Evolutionary conservation across 2,329 filamentous ascomycete species (phyloP), one percentile per base, ranked within the genome.

Genomic region (Claviceps purpurea): DNA sequence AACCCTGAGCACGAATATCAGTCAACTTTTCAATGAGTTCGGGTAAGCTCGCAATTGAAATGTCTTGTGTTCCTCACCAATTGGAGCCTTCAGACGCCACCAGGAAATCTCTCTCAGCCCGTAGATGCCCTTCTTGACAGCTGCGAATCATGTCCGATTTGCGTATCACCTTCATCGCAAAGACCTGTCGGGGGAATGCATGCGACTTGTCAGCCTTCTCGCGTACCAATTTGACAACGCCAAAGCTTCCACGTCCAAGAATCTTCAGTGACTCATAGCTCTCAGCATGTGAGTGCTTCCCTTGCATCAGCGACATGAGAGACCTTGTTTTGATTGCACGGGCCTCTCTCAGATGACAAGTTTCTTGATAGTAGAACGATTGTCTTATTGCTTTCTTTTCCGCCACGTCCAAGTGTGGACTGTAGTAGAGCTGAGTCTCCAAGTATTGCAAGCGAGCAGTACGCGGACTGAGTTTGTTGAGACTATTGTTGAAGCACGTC

Each of bases 81-180:
- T 78, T 78, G 5, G 89, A 94, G n/a, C 83, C 86, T 64, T 93
- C 87, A 1, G 89, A 90, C 5, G 85, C 82, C 26, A 95, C 89
- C 7, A 98, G 76, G 57, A 97, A 94, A 61, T 97, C 93, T 57
- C 91, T 75, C 64, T 98, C 91, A 0, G 90, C 91, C 39, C 89
- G 82, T 20, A 98, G 68, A 68, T 97, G 93, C 0, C 88, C 91
- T 67, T 97, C 91, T 69, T 97, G 93, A 56, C 85, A 85, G 55
- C 89, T 93, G 13, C 84, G 81, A 52, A 97, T 75, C 90, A 96
- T 97, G 52, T 89, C 83, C 1, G 88, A 88, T 64, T 98, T 98
- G 53, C 86, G 82, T 58, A 97, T 97, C 37, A 95, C 87, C 65
- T 97, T 97, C 91, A 97, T 96, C 14, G 93, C 93, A 65, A 85